phyloP scores from a whole-genome alignment of 2,329 filamentous ascomycete species.

The Fusarium sp. region DNA sequence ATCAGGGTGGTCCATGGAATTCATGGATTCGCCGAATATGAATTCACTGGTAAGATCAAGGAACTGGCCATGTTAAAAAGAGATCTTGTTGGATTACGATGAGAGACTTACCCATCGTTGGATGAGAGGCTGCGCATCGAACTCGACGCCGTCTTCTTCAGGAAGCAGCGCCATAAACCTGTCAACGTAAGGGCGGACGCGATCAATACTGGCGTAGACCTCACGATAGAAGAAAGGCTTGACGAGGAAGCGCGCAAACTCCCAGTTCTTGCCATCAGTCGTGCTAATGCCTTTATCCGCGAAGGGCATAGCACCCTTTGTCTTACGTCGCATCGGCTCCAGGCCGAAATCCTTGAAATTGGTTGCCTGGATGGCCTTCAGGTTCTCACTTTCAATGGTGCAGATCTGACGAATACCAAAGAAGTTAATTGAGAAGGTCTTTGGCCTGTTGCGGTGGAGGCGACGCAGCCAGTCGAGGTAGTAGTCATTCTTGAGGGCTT shows the following conservation, averaged over 20 bases:
- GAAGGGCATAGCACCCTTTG: slow-evolving; percentile 15
- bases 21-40: slow-evolving; percentile 3
- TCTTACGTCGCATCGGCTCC: slow-evolving; percentile 11
- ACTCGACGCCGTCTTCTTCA: slow-evolving; percentile 4
- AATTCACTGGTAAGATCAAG: slow-evolving; percentile 4
- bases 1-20: background rate
- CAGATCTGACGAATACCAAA: slow-evolving; percentile 14
- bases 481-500: slow-evolving; percentile 16
- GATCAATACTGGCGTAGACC: slow-evolving; percentile 9
- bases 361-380: slow-evolving; percentile 6
- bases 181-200: background rate
- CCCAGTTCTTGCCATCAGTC: slow-evolving; percentile 17
- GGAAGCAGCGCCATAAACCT: slow-evolving; percentile 1
- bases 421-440: slow-evolving; percentile 13
- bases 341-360: slow-evolving; percentile 12
- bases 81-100: too few species aligned
- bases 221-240: slow-evolving; percentile 17
- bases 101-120: slow-evolving; percentile 1
- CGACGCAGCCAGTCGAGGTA: slow-evolving; percentile 13
- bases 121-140: slow-evolving; percentile 5
- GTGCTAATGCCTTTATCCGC: slow-evolving; percentile 14
- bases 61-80: background rate
- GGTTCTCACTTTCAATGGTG: slow-evolving; percentile 13
- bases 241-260: slow-evolving; percentile 4
- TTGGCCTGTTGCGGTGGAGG: slow-evolving; percentile 9